These are phyloP conservation scores for Lumnitzera racemosa DNA, from an alignment of 345 rosid genomes.

Conservation along the genomic window DNA sequence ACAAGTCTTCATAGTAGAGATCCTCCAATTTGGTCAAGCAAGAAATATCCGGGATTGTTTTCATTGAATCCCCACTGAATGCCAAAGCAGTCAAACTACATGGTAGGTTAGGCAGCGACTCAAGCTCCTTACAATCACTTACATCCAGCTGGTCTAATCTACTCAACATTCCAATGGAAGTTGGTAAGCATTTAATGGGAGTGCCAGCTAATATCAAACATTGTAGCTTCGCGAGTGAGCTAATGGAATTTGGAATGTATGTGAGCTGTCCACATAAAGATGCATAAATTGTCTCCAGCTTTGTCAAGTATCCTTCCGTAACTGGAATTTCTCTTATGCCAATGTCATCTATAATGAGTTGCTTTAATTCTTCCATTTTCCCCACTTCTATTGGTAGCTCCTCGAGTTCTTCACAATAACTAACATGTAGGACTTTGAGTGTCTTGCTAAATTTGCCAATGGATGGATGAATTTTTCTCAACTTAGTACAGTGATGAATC, in stretches of 20 bases:
- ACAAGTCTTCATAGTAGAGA: too few species aligned
- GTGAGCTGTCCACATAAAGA: neutral
- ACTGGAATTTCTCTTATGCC: neutral
- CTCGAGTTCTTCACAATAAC: too few species aligned
- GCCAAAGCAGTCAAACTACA: constrained; percentile 1
- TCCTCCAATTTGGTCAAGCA: too few species aligned
- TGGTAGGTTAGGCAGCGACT: neutral
- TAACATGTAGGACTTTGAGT: too few species aligned
- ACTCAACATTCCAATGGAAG: constrained; percentile 4
- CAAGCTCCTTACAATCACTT: constrained; percentile 3
- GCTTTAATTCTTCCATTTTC: too few species aligned
- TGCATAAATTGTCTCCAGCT: neutral
- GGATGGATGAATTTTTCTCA: too few species aligned
- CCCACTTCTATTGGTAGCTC: too few species aligned
- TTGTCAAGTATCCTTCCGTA: neutral
- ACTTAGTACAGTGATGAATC: too few species aligned
- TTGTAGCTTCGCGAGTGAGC: neutral
- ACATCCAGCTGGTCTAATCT: neutral
- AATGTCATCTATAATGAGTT: too few species aligned
- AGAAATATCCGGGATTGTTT: neutral
- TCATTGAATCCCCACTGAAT: neutral
- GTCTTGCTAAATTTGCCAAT: too few species aligned
- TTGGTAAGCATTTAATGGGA: neutral
- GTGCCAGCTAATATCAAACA: neutral
- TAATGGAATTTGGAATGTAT: constrained; percentile 4